These are phyloP conservation scores for Amanita thiersii DNA, from an alignment of 768 basidiomycete genomes.

Conservation along the genomic window DNA sequence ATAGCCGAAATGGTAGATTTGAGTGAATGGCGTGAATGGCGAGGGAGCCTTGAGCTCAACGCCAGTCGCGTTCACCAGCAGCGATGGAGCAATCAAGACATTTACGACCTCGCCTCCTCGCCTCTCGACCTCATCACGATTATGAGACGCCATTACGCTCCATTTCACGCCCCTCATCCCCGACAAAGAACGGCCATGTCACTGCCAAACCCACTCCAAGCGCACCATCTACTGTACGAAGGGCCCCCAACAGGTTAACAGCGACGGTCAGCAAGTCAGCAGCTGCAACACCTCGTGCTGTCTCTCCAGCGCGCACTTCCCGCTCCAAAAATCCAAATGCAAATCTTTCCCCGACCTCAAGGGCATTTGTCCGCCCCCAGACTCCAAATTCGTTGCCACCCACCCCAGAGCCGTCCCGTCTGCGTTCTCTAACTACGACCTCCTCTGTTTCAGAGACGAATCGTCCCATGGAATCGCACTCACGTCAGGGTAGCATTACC, in stretches of 20 bases:
- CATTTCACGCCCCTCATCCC: background rate
- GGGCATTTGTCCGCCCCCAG: constrained; percentile 17
- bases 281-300: constrained; percentile 26
- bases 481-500: constrained; percentile 22
- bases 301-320: constrained; percentile 34
- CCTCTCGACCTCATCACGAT: background rate
- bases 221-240: constrained; percentile 12
- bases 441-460: constrained; percentile 13
- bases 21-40: no score
- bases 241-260: no score
- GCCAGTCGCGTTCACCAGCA: no score
- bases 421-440: constrained; percentile 18
- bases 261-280: constrained; percentile 12
- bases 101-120: background rate
- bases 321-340: constrained; percentile 27
- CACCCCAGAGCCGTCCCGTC: constrained; percentile 23
- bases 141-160: background rate
- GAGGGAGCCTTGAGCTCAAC: no score
- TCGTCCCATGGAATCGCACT: constrained; percentile 14
- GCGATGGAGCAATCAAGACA: no score
- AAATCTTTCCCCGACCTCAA: constrained; percentile 23
- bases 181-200: background rate
- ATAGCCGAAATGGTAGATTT: no score
- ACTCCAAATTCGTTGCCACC: constrained; percentile 23
- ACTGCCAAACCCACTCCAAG: background rate